Evolutionary conservation across 2,329 filamentous ascomycete species (phyloP).

Genomic region (Ophiosphaerella herpotricha): DNA sequence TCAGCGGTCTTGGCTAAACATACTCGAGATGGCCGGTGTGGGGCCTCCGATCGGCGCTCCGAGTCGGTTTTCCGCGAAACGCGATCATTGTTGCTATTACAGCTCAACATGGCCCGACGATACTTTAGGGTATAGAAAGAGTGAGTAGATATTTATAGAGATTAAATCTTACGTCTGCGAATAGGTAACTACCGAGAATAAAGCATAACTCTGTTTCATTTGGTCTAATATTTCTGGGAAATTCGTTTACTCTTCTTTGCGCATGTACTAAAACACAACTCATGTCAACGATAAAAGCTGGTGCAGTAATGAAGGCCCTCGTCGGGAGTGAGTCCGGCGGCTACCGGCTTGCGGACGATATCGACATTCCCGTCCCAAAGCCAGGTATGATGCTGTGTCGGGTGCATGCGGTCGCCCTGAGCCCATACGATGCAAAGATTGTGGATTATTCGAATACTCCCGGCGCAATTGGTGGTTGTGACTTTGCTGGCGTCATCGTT

Average conservation of each 20-base stretch:
- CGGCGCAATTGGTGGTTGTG: conserved; percentile 52
- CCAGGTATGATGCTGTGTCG: conserved; percentile 9
- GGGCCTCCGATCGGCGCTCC: not conserved
- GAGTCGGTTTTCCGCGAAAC: not conserved
- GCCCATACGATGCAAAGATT: conserved; percentile 9
- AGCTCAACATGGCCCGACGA: not conserved
- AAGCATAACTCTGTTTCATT: not conserved
- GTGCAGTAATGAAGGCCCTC: conserved; percentile 9
- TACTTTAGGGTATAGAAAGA: not conserved
- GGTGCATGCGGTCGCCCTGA: conserved; percentile 8
- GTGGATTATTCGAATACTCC: conserved; percentile 34
- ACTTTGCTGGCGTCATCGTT: conserved; percentile 57
- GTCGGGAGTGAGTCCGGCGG: conserved; percentile 9
- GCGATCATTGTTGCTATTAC: not conserved
- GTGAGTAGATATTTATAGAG: not conserved
- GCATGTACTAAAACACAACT: not conserved
- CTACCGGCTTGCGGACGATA: not conserved
- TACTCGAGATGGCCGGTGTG: not conserved
- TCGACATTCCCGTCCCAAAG: conserved; percentile 6
- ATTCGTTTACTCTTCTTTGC: conserved; percentile 3
- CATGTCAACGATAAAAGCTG: conserved; percentile 4
- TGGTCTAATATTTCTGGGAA: not conserved
- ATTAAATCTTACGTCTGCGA: not conserved
- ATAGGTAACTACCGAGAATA: not conserved
- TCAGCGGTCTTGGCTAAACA: not conserved